Evolutionary conservation across 495 filamentous ascomycete species (phyloP).

Genomic region (Clavariopsis aquatica): DNA sequence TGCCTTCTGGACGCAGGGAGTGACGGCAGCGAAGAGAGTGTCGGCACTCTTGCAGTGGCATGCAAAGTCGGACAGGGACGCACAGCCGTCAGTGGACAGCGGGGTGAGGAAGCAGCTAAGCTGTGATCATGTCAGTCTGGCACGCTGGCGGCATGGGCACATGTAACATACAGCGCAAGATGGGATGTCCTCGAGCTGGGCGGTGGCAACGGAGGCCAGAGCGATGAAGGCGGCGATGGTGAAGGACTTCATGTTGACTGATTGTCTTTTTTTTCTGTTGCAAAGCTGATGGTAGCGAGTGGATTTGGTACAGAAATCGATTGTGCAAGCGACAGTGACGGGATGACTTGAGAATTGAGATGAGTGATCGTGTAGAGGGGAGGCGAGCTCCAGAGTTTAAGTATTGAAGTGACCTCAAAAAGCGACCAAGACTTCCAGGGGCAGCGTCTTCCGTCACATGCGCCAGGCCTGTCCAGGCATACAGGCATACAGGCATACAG

Average conservation of each 20-base stretch:
- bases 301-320: slow-evolving; percentile 10
- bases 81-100: slow-evolving; percentile 51
- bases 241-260: slow-evolving; percentile 50
- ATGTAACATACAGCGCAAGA: slow-evolving; percentile 49
- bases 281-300: slow-evolving; percentile 16
- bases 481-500: not conserved
- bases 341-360: slow-evolving; percentile 5
- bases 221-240: slow-evolving; percentile 42
- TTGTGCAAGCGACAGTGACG: slow-evolving; percentile 25
- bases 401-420: slow-evolving; percentile 11
- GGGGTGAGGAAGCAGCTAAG: slow-evolving; percentile 50
- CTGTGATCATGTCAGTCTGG: slow-evolving; percentile 32
- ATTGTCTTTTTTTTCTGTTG: slow-evolving; percentile 1
- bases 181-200: slow-evolving; percentile 50
- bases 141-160: not conserved
- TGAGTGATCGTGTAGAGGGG: not conserved
- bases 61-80: slow-evolving; percentile 50
- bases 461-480: not conserved
- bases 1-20: slow-evolving; percentile 51
- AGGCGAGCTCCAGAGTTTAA: slow-evolving; percentile 18
- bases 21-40: slow-evolving; percentile 45
- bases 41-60: slow-evolving; percentile 55
- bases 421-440: slow-evolving; percentile 1
- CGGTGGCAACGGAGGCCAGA: slow-evolving; percentile 46
- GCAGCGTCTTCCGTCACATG: slow-evolving; percentile 30